A percentile compares a stretch with the other conserved stretches of the same genome.
Evolutionary conservation across 495 filamentous ascomycete genomes (phyloP).

Genomic region (Aspergillus avenaceus): DNA sequence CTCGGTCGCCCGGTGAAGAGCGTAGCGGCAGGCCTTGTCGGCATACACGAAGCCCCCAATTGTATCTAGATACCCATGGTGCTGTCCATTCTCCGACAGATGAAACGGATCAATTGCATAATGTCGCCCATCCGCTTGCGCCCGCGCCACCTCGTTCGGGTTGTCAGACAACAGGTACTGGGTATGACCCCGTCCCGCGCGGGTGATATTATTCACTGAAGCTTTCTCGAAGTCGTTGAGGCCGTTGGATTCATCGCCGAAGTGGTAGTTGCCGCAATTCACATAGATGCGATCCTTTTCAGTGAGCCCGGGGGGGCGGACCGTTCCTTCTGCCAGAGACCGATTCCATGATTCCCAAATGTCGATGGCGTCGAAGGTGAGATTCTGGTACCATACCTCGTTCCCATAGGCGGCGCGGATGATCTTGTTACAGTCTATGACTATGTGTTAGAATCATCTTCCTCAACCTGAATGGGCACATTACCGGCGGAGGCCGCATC

Average conservation of each 20-base stretch:
- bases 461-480: neutral
- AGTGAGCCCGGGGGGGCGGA: constrained; percentile 28
- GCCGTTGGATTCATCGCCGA: constrained; percentile 16
- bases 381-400: constrained; percentile 37
- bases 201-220: constrained; percentile 29
- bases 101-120: constrained; percentile 29
- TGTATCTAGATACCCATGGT: constrained; percentile 30
- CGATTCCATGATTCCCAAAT: constrained; percentile 41
- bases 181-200: constrained; percentile 23
- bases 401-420: constrained; percentile 38
- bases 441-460: neutral
- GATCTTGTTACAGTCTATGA: constrained; percentile 41
- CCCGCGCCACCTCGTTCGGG: constrained; percentile 22
- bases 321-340: constrained; percentile 18
- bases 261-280: constrained; percentile 25
- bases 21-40: constrained; percentile 39
- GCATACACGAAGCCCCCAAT: constrained; percentile 37
- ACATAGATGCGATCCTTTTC: constrained; percentile 26
- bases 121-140: constrained; percentile 21
- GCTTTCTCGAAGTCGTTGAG: constrained; percentile 27
- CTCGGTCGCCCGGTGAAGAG: constrained; percentile 29
- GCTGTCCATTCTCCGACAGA: constrained; percentile 2
- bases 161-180: constrained; percentile 26
- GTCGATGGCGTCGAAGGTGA: constrained; percentile 34
- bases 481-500: constrained; percentile 33